Conservation (phyloP, 1,284 basidiomycete genomes). For the Termitomyces sp. region DNA sequence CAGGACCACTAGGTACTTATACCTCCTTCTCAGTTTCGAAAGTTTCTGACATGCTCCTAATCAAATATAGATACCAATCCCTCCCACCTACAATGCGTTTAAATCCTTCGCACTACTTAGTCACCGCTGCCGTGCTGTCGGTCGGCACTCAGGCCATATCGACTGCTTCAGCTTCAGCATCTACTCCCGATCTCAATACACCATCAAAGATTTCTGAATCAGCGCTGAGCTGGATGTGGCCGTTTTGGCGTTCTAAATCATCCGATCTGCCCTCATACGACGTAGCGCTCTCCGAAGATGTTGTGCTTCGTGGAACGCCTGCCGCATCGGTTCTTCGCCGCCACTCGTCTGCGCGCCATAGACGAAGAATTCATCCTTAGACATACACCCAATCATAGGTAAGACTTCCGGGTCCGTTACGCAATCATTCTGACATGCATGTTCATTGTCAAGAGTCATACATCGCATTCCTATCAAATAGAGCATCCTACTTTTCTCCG, state of each 20-base stretch:
- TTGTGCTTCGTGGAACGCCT: slow-evolving; percentile 8
- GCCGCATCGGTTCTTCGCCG: slow-evolving; percentile 14
- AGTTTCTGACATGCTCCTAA: neutral
- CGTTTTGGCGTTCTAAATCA: slow-evolving; percentile 1
- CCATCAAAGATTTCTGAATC: neutral
- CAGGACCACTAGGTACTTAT: neutral
- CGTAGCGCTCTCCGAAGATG: neutral
- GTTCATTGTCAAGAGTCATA: neutral
- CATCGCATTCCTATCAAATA: neutral
- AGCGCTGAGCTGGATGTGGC: slow-evolving; percentile 8
- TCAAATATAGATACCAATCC: neutral
- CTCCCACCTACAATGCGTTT: slow-evolving; percentile 6
- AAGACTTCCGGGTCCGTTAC: neutral
- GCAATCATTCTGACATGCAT: neutral
- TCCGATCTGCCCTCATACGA: neutral
- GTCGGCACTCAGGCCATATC: slow-evolving; percentile 7
- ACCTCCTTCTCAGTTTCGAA: neutral
- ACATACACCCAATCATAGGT: neutral
- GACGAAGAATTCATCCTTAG: slow-evolving; percentile 16
- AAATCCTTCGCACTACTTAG: slow-evolving; percentile 8
- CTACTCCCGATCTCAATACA: neutral
- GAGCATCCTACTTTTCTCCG: neutral
- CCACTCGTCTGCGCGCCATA: slow-evolving; percentile 9
- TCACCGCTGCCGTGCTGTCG: slow-evolving; percentile 9
- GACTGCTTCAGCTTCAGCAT: neutral